Base-by-base conservation (phyloP, 192 early-diverging fungal species). In the Helicostylum pulchrum region DNA sequence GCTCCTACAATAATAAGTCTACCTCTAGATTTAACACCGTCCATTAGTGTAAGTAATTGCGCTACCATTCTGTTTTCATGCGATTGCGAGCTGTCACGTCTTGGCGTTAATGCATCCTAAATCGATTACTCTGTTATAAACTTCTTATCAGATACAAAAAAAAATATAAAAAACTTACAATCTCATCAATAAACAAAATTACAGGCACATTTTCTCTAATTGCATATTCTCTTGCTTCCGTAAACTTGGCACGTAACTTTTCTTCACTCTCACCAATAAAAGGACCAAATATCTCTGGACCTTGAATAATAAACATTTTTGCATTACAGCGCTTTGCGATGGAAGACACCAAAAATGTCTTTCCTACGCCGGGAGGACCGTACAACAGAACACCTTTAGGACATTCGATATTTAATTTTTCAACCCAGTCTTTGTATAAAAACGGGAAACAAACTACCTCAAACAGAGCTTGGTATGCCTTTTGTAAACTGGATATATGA, bases 181-280 rank as follows among this genome's bases (percentile, higher is more conserved):
- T 84, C 69, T 99, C 97, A 74, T 99, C 97, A 58, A 99, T 98
- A 76, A 99, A 99, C 20, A 99, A 67, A 36, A 99, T 91, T 53
- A 87, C 84, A 0, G 92, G 79, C 14, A 57, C 32, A 31, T 64
- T 44, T 19, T 15, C 47, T 4, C 71, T 60, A 1, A 62, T 53
- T 21, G 51, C 49, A 39, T 53, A 49, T 31, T 61, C 39, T 20
- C 67, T 42, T 6, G 94, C 94, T 60, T 88, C 83, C 1, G 67
- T 67, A 65, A 97, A 97, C 55, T 80, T 83, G 3, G 64, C 61
- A 0, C 94, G 80, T 19, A 97, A 71, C 42, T 78, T 81, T 48
- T 85, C 84, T 68, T 97, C 94, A 62, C 92, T 94, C 59, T 98
- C 93, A 12, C 96, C 96, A 30, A 91, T 64, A 53, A 88, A 90